Evolutionary conservation across 2,329 filamentous ascomycete genomes (phyloP).

Genomic region (Botrytis byssoidea): DNA sequence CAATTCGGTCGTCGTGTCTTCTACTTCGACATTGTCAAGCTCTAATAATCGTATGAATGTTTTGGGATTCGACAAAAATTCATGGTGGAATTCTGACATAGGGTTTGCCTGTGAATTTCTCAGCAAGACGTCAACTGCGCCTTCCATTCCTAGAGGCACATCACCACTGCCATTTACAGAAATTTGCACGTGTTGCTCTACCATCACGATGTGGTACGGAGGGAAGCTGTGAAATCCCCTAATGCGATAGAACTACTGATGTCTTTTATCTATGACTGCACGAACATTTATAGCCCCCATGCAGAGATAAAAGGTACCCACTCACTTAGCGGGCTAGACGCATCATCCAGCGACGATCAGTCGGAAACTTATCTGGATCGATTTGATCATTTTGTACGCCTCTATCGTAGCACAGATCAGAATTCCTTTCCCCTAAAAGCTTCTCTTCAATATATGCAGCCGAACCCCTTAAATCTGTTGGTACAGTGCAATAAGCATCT

Average conservation of each 20-base stretch:
- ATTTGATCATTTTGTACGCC: background rate
- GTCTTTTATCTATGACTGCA: background rate
- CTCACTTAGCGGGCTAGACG: background rate
- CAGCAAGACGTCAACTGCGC: background rate
- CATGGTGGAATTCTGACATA: background rate
- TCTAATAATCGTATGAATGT: background rate
- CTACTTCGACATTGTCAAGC: rapidly evolving
- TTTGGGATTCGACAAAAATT: background rate
- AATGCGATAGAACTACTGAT: background rate
- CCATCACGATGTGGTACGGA: background rate
- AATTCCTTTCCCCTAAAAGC: background rate
- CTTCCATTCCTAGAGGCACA: background rate
- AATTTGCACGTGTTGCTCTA: background rate
- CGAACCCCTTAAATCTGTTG: background rate
- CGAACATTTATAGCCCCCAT: background rate
- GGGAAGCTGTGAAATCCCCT: background rate
- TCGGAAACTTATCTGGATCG: background rate
- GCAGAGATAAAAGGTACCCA: background rate
- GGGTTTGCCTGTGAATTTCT: background rate
- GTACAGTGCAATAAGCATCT: background rate
- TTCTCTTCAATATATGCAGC: background rate
- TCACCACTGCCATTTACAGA: background rate
- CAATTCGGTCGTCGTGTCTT: background rate
- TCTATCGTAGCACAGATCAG: background rate
- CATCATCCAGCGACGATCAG: background rate